phyloP scores from a whole-genome alignment of 495 filamentous ascomycete species.

The Penicillium goetzii region DNA sequence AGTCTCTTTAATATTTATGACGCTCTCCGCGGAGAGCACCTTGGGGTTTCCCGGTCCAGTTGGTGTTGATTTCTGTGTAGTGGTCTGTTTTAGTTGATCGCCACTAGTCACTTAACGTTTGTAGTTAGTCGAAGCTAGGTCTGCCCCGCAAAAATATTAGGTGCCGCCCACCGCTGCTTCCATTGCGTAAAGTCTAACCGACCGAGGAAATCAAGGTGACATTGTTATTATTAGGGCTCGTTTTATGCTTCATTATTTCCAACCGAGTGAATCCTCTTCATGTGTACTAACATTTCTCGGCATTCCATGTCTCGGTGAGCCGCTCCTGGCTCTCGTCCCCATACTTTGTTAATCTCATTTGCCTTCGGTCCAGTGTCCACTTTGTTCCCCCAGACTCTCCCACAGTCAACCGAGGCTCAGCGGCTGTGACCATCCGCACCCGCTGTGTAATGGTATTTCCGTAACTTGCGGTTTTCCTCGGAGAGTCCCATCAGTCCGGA shows the following conservation, averaged over 20 bases:
- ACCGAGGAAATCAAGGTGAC: not conserved
- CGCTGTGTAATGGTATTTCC: conserved; percentile 19
- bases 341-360: not conserved
- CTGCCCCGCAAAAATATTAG: conserved; percentile 28
- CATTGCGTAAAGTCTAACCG: conserved; percentile 4
- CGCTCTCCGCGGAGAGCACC: conserved; percentile 13
- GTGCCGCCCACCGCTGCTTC: not conserved
- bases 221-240: not conserved
- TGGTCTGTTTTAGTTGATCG: not conserved
- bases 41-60: not conserved
- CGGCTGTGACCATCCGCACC: not conserved
- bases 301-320: conserved; percentile 6
- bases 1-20: conserved; percentile 17
- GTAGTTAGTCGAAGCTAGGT: not conserved
- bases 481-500: conserved; percentile 6
- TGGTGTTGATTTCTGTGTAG: not conserved
- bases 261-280: not conserved
- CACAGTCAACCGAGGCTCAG: conserved; percentile 30
- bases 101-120: conserved; percentile 9
- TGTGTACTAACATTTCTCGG: not conserved
- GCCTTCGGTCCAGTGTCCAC: conserved; percentile 5
- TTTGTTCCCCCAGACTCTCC: conserved; percentile 6
- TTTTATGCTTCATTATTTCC: conserved; percentile 2
- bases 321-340: not conserved
- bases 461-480: conserved; percentile 16